Conservation (phyloP, 2,329 filamentous ascomycete species). For the Hypoxylon rubiginosum region DNA sequence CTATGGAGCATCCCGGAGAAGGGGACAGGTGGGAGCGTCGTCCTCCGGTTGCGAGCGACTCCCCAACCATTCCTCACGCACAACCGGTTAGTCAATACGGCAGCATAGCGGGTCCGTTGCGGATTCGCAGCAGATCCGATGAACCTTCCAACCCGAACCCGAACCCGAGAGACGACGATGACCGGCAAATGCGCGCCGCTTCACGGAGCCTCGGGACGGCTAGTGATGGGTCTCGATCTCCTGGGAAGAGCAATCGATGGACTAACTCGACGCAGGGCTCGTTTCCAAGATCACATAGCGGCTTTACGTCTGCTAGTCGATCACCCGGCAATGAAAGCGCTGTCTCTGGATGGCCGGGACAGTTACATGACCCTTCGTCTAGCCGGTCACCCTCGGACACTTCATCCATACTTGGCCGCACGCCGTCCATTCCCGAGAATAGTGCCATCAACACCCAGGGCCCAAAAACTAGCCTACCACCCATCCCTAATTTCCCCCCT, state of each 20-base stretch:
- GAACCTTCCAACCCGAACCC: slow-evolving; percentile 21
- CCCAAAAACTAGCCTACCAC: slow-evolving; percentile 31
- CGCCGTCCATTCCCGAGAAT: slow-evolving; percentile 43
- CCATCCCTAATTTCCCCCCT: slow-evolving; percentile 42
- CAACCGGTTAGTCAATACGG: slow-evolving; percentile 45
- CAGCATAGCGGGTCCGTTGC: slow-evolving; percentile 26
- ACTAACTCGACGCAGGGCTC: slow-evolving; percentile 51
- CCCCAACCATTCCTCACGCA: slow-evolving; percentile 50
- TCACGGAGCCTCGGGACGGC: slow-evolving; percentile 45
- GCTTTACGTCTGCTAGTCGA: slow-evolving; percentile 38
- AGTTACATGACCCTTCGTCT: slow-evolving; percentile 31
- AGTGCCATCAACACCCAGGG: slow-evolving; percentile 35
- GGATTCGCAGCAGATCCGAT: slow-evolving; percentile 33
- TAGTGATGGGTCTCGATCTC: slow-evolving; percentile 48
- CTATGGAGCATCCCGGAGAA: slow-evolving; percentile 36
- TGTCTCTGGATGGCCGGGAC: slow-evolving; percentile 26
- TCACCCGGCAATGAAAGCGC: slow-evolving; percentile 38
- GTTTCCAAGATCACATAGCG: slow-evolving; percentile 38
- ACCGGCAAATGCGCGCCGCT: slow-evolving; percentile 44
- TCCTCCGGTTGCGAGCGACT: slow-evolving; percentile 45
- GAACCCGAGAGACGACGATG: slow-evolving; percentile 42
- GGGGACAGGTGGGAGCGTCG: slow-evolving; percentile 44
- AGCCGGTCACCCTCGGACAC: slow-evolving; percentile 40
- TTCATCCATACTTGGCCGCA: slow-evolving; percentile 37
- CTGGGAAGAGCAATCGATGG: slow-evolving; percentile 48